Evolutionary conservation across 2,329 filamentous ascomycete genomes (phyloP), one percentile per base, ranked within the genome.

Genomic region (Coniochaeta prunicola): DNA sequence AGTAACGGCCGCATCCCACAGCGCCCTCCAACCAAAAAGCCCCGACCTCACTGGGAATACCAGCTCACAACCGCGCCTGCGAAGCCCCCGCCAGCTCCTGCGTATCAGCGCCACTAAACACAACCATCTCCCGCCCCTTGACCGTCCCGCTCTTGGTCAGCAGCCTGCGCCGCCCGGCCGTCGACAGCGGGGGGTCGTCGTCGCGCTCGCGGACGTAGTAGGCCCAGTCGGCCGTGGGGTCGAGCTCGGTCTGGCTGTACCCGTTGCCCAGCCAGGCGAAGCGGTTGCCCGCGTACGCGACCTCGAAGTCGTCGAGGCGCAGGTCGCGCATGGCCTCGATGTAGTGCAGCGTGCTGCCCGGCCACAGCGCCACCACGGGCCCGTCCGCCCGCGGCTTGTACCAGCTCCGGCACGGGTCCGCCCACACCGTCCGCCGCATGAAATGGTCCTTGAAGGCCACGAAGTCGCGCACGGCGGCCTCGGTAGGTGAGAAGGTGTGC

Each of bases 381-480:
- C 77, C 76, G 50, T 78, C 73, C 4, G 71, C 65, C 1, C 65
- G 70, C 38, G 73, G 70, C 68, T 81, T 81, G 64, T 80, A 80
- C 76, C 77, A 81, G 33, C 58, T 58, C 8, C 61, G 73, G 62
- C 77, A 81, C 1, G 70, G 64, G 57, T 75, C 75, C 7, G 73
- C 66, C 73, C 75, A 80, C 0, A 78, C 77, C 0, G 76, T 75
- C n/a, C 65, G 67, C 57, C 71, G 64, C 71, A 80, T 77, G 65
- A 76, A 78, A 4, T 65, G 59, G 56, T 78, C 74, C 36, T 75
- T 74, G 67, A 74, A 72, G 2, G 69, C 69, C 57, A 77, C 72
- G 66, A 83, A 84, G 59, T 83, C 81, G 4, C 67, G 65, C 13
- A 82, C 76, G 1, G 74, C 77, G 17, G 73, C 72, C 0, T 67